Percentiles rank a stretch among this genome's conserved stretches.
Evolutionary conservation across 2,329 filamentous ascomycete genomes (phyloP).

Genomic region (Bipolaris victoriae): DNA sequence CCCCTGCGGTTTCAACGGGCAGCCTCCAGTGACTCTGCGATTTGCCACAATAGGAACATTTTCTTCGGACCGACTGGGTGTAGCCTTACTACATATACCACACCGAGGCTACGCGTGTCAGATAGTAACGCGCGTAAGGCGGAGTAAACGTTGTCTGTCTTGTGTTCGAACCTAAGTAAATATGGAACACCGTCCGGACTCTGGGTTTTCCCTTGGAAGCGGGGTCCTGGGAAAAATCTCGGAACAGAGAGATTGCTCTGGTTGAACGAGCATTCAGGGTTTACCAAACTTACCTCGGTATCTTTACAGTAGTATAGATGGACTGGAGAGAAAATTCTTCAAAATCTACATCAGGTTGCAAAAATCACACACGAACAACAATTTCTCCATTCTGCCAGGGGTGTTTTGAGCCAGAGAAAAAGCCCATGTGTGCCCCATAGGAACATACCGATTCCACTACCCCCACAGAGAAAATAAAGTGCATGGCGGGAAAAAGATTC

Average conservation of each 20-base stretch:
- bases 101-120: too few species aligned
- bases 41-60: neutral
- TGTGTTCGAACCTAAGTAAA: neutral
- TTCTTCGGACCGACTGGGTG: neutral
- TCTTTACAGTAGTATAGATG: too few species aligned
- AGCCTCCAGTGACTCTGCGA: neutral
- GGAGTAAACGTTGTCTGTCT: neutral
- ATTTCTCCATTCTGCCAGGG: too few species aligned
- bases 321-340: too few species aligned
- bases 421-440: too few species aligned
- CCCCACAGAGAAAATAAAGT: too few species aligned
- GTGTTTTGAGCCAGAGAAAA: too few species aligned
- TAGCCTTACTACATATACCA: neutral
- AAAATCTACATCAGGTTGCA: too few species aligned
- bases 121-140: neutral
- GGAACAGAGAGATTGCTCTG: neutral
- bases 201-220: neutral
- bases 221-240: neutral
- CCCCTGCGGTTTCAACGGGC: neutral
- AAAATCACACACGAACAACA: too few species aligned
- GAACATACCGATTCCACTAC: too few species aligned
- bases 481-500: too few species aligned
- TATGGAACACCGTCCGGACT: neutral
- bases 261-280: neutral
- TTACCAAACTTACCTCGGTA: neutral